phyloP scores from a whole-genome alignment of 2,329 filamentous ascomycete species.

The Ceratocystis cubensis region DNA sequence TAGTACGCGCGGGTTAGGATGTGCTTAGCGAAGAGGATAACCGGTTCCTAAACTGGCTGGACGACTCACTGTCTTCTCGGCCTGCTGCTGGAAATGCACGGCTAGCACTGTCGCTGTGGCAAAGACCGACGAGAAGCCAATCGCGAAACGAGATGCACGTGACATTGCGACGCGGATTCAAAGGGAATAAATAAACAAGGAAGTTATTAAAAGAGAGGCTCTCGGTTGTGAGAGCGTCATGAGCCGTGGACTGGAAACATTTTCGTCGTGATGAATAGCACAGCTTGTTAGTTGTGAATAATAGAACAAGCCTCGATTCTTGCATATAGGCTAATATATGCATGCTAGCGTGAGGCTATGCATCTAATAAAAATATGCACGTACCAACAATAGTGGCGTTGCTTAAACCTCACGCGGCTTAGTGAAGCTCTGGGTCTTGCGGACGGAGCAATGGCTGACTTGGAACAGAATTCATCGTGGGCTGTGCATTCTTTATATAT shows the following conservation, averaged over 20 bases:
- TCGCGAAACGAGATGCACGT: conserved; percentile 72
- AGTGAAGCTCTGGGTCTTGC: neutral
- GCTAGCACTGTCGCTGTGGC: conserved; percentile 66
- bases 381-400: neutral
- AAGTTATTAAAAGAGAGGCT: neutral
- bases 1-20: neutral
- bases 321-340: neutral
- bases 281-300: neutral
- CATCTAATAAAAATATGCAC: neutral
- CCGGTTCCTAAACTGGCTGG: neutral
- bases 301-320: neutral
- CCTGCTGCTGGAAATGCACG: conserved; percentile 80
- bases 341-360: neutral
- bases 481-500: conserved; percentile 1
- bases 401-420: conserved; percentile 13
- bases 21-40: too few relatives aligned
- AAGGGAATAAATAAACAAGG: neutral
- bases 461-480: neutral
- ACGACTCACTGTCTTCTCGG: conserved; percentile 61
- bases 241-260: neutral
- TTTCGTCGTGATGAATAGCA: neutral
- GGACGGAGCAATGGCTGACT: neutral
- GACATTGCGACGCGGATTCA: conserved; percentile 51
- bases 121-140: conserved; percentile 63
- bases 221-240: neutral